Base-by-base conservation (phyloP, 768 basidiomycete species). In the Calocybe indica region DNA sequence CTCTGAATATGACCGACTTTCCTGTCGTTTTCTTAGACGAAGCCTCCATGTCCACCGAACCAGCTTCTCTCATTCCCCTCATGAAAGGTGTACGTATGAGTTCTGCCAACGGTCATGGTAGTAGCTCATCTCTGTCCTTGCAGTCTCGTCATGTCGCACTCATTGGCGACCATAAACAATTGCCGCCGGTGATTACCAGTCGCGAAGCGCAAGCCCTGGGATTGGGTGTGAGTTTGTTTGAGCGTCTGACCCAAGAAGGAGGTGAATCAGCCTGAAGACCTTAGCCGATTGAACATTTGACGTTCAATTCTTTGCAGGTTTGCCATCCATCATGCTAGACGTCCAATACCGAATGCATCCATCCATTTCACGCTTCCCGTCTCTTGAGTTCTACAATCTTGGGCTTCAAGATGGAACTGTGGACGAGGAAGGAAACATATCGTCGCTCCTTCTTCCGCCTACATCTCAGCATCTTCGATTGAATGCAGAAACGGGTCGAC, bases 261-360 rank as follows among this genome's bases (percentile, higher is more conserved):
- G 70, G 92, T 92, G 54, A 52, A 84, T 43, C 11, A 43, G 5
- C 73, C 11, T n/a, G 47, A 48, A 35, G 7, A 10, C 43, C 43
- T 47, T 15, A 14, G 32, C 40, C n/a, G 11, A 40, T 31, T 28
- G 36, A 47, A 51, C 30, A 53, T 42, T 30, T 47, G 6, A 36
- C 15, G 33, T 48, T 13, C 45, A 12, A 31, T 47, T 40, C 32
- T 42, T 11, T 51, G 42, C 43, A 91, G 89, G 75, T 38, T 79
- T 90, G n/a, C 91, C 92, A 7, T 85, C 88, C 5, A 79, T 93
- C 52, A 93, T 94, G 86, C 79, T 97, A 48, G 86, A 95, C 59
- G 76, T 81, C n/a, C 93, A 97, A 66, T 97, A 96, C 57, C 83
- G 93, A 33, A 97, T 97, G 93, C 92, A 94, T 57, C 94, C 93